Percentiles rank a stretch among this genome's conserved stretches.
Evolutionary conservation across 2,329 filamentous ascomycete genomes (phyloP).

Genomic region (Colletotrichum lentis): DNA sequence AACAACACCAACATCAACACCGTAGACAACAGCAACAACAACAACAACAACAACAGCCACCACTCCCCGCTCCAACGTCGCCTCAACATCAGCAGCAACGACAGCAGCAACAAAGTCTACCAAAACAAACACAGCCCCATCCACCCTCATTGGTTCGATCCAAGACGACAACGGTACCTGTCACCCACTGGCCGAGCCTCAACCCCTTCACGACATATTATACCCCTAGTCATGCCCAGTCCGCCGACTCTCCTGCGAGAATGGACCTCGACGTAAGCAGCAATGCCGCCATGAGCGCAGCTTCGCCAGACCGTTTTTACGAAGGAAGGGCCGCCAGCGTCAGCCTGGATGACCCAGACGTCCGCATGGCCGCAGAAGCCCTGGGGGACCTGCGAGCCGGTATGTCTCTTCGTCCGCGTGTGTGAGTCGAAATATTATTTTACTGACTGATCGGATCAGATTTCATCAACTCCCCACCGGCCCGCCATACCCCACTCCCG

Average conservation of each 20-base stretch:
- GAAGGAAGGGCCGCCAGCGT: conserved; percentile 60
- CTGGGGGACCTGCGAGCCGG: conserved; percentile 77
- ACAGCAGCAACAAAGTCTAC: conserved; percentile 34
- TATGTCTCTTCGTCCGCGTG: conserved; percentile 51
- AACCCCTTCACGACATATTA: conserved; percentile 61
- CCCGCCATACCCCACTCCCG: conserved; percentile 53
- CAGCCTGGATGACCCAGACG: conserved; percentile 71
- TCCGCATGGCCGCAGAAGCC: conserved; percentile 76
- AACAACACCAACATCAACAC: no score
- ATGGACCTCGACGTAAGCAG: conserved; percentile 59
- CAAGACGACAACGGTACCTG: conserved; percentile 42
- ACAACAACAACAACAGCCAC: conserved; percentile 22
- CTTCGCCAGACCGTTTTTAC: conserved; percentile 57
- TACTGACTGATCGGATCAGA: conserved; percentile 53
- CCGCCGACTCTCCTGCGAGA: conserved; percentile 55
- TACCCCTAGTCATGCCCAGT: conserved; percentile 53
- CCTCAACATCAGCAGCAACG: neutral
- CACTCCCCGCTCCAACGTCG: conserved; percentile 22
- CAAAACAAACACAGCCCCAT: conserved; percentile 10
- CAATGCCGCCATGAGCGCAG: conserved; percentile 52
- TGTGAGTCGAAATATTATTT: conserved; percentile 17
- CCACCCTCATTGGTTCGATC: conserved; percentile 39
- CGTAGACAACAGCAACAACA: conserved; percentile 34
- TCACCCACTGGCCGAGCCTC: conserved; percentile 57
- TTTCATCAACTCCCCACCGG: conserved; percentile 71